These are phyloP conservation scores for Calonectria pseudoreteaudii DNA, from an alignment of 2,329 filamentous ascomycete species.

Conservation along the genomic window DNA sequence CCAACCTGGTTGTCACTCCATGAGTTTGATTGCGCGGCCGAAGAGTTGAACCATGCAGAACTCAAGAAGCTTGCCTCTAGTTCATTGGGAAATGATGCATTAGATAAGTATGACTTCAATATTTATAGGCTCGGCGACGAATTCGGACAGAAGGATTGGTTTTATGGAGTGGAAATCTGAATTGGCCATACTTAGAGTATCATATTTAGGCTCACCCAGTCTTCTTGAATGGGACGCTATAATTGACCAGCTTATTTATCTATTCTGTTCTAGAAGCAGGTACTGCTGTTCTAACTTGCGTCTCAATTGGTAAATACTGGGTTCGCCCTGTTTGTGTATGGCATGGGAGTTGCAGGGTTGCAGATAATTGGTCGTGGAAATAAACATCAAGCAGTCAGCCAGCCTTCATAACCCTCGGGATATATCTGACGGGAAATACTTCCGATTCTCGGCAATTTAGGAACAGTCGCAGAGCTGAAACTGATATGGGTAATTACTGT, in stretches of 20 bases:
- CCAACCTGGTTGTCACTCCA: background rate
- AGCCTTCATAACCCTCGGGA: background rate
- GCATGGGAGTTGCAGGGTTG: too few species aligned
- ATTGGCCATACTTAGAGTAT: background rate
- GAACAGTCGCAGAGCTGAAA: background rate
- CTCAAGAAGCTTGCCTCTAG: background rate
- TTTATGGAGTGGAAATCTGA: background rate
- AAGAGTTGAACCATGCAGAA: background rate
- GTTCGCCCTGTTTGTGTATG: background rate
- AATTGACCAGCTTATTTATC: background rate
- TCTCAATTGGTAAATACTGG: background rate
- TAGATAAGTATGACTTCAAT: background rate
- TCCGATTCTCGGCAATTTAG: background rate
- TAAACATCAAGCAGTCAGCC: background rate
- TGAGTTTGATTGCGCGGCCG: background rate
- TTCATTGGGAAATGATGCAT: background rate
- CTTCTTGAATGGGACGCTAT: background rate
- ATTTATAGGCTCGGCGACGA: background rate
- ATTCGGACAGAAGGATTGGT: conserved; percentile 4
- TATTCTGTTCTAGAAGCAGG: background rate
- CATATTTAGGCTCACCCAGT: background rate
- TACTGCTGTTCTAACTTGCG: background rate
- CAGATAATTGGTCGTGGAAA: background rate
- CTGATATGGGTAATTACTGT: background rate
- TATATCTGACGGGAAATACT: background rate